These are phyloP conservation scores for Zea luxurians DNA, from an alignment of 176 grass and related monocot genomes.

Conservation along the genomic window DNA sequence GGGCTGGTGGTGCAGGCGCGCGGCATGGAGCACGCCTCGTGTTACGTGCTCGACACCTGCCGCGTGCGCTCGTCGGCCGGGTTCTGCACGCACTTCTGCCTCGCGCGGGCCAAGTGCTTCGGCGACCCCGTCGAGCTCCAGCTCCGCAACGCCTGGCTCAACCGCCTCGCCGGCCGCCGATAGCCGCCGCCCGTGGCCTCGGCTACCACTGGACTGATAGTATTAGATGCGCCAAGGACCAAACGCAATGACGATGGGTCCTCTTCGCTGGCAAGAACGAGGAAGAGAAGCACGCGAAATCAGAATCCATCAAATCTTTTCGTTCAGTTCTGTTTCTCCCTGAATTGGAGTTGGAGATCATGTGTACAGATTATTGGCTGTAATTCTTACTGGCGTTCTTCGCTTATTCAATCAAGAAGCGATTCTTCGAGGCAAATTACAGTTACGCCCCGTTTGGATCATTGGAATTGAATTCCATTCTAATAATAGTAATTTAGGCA, in stretches of 20 bases:
- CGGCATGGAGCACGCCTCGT: conserved; percentile 52
- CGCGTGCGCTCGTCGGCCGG: conserved; percentile 69
- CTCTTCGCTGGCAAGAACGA: conserved; percentile 17
- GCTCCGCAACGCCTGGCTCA: conserved; percentile 76
- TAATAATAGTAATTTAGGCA: no score
- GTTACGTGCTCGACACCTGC: conserved; percentile 78
- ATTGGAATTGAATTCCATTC: no score
- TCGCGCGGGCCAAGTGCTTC: conserved; percentile 77
- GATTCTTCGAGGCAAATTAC: conserved; percentile 23
- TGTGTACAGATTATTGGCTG: conserved; percentile 46
- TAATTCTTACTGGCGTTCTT: conserved; percentile 30
- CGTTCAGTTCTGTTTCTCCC: not conserved
- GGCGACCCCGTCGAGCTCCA: conserved; percentile 70
- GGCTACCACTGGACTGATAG: not conserved
- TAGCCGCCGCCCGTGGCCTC: conserved; percentile 21
- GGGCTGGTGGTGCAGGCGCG: conserved; percentile 61
- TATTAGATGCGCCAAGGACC: not conserved
- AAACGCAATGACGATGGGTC: not conserved
- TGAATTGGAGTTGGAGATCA: not conserved
- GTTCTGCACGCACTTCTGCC: conserved; percentile 88
- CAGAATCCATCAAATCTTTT: not conserved
- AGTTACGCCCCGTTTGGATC: no score
- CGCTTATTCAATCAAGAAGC: conserved; percentile 25
- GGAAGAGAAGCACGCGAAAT: not conserved
- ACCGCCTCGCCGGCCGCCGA: conserved; percentile 50